Conservation (phyloP, 305 asterid species). For the Fraxinus floribunda region DNA sequence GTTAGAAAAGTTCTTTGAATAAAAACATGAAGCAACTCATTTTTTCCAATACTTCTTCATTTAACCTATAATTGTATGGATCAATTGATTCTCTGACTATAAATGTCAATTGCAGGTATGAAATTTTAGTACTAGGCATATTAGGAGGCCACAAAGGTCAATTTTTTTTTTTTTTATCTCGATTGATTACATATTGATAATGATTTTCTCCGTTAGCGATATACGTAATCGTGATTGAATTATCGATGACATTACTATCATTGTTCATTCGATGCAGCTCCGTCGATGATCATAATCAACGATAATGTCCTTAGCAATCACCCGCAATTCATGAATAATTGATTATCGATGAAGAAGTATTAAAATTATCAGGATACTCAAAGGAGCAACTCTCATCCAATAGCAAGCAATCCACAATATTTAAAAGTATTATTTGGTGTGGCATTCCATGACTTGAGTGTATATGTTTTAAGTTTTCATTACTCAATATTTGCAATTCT, state of each 20-base stretch:
- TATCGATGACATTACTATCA: not conserved
- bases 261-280: not conserved
- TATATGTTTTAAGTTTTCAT: no score
- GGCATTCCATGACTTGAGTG: not conserved
- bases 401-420: not conserved
- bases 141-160: not conserved
- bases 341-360: not conserved
- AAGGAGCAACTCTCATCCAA: not conserved
- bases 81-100: not conserved
- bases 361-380: not conserved
- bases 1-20: not conserved
- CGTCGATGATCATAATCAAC: not conserved
- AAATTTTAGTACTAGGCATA: not conserved
- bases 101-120: not conserved
- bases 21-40: not conserved
- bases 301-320: not conserved
- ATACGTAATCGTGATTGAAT: not conserved
- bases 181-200: not conserved
- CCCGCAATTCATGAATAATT: not conserved
- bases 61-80: not conserved
- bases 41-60: not conserved
- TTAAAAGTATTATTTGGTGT: not conserved
- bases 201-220: not conserved
- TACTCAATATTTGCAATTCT: not conserved
- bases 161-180: not conserved